These are phyloP conservation scores for Tulasnella sp. DNA, from an alignment of 768 basidiomycete species.

Conservation along the genomic window DNA sequence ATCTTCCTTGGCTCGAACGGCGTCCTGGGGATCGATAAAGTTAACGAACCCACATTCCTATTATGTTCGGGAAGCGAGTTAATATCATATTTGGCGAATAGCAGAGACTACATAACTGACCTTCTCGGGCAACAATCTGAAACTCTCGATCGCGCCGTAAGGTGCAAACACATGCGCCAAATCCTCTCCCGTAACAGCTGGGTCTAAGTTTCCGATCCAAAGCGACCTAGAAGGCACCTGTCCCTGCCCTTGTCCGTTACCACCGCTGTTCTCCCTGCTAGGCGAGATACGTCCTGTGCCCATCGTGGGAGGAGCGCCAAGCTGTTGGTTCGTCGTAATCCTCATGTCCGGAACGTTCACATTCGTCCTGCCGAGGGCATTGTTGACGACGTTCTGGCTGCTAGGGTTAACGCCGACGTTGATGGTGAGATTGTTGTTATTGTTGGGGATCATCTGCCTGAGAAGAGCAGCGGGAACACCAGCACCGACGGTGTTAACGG, in stretches of 20 bases:
- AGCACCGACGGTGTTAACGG: not conserved
- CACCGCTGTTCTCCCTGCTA: slow-evolving; percentile 53
- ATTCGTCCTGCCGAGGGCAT: not conserved
- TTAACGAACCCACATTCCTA: slow-evolving; percentile 99
- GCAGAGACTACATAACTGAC: slow-evolving; percentile 38
- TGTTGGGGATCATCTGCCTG: slow-evolving; percentile 2
- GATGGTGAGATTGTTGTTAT: no score
- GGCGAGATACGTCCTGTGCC: slow-evolving; percentile 52
- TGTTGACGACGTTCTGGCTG: not conserved
- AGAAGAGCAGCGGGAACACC: slow-evolving; percentile 16
- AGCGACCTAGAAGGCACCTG: slow-evolving; percentile 92
- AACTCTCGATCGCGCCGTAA: slow-evolving; percentile 93
- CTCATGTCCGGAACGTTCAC: slow-evolving; percentile 29
- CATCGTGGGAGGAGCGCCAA: slow-evolving; percentile 39
- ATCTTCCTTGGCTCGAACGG: slow-evolving; percentile 96
- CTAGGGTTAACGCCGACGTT: not conserved
- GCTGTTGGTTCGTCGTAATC: slow-evolving; percentile 54
- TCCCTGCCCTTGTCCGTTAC: slow-evolving; percentile 74
- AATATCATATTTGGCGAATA: slow-evolving; percentile 1
- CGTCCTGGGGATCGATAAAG: slow-evolving; percentile 90
- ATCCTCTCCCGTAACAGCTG: slow-evolving; percentile 86
- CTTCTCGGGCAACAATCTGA: slow-evolving; percentile 94
- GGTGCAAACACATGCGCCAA: slow-evolving; percentile 91
- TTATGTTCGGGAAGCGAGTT: no score
- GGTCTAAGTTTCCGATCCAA: slow-evolving; percentile 98